Percentiles rank a stretch among this genome's conserved stretches.
Evolutionary conservation across 2,329 filamentous ascomycete species (phyloP).

Genomic region (Arthrobotrys iridis): DNA sequence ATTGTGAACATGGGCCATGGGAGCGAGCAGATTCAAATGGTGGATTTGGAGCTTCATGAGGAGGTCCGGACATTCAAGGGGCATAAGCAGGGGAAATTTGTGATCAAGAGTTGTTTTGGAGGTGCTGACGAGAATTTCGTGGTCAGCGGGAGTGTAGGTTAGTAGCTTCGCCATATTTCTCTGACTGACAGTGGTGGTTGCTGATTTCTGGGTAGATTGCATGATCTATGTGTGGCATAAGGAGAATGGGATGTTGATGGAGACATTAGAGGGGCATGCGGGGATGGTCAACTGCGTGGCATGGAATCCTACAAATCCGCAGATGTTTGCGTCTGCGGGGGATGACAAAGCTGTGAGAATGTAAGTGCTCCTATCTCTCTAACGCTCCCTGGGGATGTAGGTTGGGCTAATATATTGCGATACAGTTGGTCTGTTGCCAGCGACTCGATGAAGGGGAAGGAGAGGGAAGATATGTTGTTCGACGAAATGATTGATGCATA

Average conservation of each 20-base stretch:
- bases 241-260: conserved; percentile 78
- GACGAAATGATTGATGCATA: conserved; percentile 50
- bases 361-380: conserved; percentile 66
- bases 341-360: conserved; percentile 88
- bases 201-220: conserved; percentile 66
- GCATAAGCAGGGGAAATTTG: conserved; percentile 76
- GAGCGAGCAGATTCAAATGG: conserved; percentile 72
- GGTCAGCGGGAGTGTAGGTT: conserved; percentile 89
- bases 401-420: background rate
- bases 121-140: conserved; percentile 93
- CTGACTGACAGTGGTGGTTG: background rate
- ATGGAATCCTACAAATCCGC: conserved; percentile 86
- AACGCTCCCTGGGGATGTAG: background rate
- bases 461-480: conserved; percentile 34
- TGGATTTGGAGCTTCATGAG: conserved; percentile 78
- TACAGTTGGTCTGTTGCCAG: conserved; percentile 39
- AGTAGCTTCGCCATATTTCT: no score
- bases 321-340: conserved; percentile 88
- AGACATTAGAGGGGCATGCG: conserved; percentile 78
- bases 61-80: conserved; percentile 79
- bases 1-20: conserved; percentile 80
- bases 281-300: conserved; percentile 85
- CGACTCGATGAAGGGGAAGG: conserved; percentile 44
- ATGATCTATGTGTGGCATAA: conserved; percentile 91
- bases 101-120: conserved; percentile 85